Conservation (phyloP, 352 stramenopile genomes). For the Phytophthora idaei region DNA sequence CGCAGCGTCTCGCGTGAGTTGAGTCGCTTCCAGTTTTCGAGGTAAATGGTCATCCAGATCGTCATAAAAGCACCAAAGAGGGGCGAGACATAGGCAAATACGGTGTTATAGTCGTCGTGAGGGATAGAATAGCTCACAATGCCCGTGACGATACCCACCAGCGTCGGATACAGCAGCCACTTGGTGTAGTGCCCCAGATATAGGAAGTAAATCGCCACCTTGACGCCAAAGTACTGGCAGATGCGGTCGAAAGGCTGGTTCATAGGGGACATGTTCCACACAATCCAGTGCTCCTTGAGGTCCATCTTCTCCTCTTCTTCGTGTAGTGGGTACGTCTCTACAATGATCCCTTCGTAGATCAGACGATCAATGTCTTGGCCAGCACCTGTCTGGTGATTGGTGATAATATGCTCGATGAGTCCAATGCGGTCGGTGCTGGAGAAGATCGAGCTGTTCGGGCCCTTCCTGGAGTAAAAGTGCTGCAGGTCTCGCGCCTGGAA, state of each 20-base stretch:
- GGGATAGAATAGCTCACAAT: conserved; percentile 70
- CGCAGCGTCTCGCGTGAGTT: conserved; percentile 78
- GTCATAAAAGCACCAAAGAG: conserved; percentile 88
- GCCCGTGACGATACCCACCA: conserved; percentile 91
- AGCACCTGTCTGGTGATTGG: conserved; percentile 65
- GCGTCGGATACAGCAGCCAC: conserved; percentile 93
- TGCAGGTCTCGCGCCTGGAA: conserved; percentile 71
- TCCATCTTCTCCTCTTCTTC: conserved; percentile 67
- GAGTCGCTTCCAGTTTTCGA: conserved; percentile 91
- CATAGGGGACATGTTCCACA: conserved; percentile 73
- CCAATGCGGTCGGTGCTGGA: conserved; percentile 75
- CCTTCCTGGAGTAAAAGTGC: conserved; percentile 71
- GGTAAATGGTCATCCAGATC: conserved; percentile 90
- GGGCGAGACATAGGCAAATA: conserved; percentile 81
- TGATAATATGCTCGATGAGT: conserved; percentile 88
- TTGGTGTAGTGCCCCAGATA: conserved; percentile 97
- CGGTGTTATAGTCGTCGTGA: conserved; percentile 48
- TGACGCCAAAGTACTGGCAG: conserved; percentile 86
- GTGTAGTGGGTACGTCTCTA: conserved; percentile 82
- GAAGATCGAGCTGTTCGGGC: conserved; percentile 69
- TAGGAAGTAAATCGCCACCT: conserved; percentile 98
- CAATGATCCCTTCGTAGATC: conserved; percentile 76
- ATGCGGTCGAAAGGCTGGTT: conserved; percentile 82
- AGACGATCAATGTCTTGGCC: conserved; percentile 75
- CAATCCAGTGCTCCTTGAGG: conserved; percentile 73